Percentiles rank a stretch among this genome's conserved stretches.
These are phyloP conservation scores for Aureobasidium namibiae DNA, from an alignment of 2,329 filamentous ascomycete genomes.

Conservation along the genomic window DNA sequence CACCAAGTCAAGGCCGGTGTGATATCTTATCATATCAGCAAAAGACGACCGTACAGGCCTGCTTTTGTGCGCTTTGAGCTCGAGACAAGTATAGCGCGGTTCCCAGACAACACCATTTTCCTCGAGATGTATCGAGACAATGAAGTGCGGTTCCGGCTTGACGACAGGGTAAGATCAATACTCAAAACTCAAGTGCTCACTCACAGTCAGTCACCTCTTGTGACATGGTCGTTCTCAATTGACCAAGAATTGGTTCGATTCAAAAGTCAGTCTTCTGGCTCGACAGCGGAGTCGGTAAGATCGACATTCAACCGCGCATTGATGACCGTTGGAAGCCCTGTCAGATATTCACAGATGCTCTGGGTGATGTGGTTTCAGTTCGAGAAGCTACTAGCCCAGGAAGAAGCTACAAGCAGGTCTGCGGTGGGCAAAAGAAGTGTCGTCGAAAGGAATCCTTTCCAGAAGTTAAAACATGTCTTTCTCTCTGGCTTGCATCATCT, in stretches of 20 bases:
- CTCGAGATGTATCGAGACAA: constrained; percentile 66
- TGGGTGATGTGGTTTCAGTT: constrained; percentile 24
- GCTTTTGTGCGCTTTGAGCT: constrained; percentile 56
- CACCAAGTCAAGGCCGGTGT: constrained; percentile 62
- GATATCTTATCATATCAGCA: constrained; percentile 56
- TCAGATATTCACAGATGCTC: constrained; percentile 21
- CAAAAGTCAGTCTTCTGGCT: constrained; percentile 21
- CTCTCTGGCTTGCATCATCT: constrained; percentile 40
- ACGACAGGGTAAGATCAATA: constrained; percentile 66
- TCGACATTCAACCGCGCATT: constrained; percentile 40
- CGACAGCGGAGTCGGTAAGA: constrained; percentile 26
- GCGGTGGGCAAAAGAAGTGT: neutral
- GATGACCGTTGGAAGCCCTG: constrained; percentile 26
- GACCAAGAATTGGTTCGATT: constrained; percentile 44
- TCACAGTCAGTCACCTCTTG: constrained; percentile 30
- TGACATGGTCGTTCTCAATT: constrained; percentile 48
- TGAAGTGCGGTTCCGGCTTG: constrained; percentile 61
- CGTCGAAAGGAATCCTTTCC: neutral
- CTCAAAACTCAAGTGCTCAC: constrained; percentile 38
- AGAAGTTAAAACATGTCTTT: constrained; percentile 17
- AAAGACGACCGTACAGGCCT: constrained; percentile 59
- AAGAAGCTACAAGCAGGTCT: neutral
- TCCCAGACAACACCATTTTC: constrained; percentile 71
- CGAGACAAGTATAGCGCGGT: constrained; percentile 50
- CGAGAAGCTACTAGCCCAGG: constrained; percentile 15